Evolutionary conservation across 441 rosid species (phyloP), one percentile per base, ranked within the genome.

Genomic region (Mallotus japonicus): DNA sequence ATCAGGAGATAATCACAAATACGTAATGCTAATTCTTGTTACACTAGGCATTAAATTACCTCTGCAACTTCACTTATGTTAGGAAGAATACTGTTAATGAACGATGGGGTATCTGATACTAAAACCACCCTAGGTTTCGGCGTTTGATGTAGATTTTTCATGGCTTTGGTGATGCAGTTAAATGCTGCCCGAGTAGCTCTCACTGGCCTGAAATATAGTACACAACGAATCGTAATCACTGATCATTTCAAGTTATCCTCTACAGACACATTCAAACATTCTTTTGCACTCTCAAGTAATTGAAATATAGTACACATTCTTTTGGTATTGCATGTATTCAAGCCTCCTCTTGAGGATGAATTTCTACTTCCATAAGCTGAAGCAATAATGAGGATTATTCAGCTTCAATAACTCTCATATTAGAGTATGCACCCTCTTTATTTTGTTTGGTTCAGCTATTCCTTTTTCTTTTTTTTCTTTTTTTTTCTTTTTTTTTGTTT

Each of bases 91-190:
- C 85, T 78, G 72, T 79, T 73, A 15, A 88, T 84, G 57, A 92
- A 83, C 71, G 93, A 82, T 28, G 99, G 99, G 0, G 94, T 89
- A 82, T 92, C 99, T 46, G 96, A 89, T 65, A 95, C 90, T 70
- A 95, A 61, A 76, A 86, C 97, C 77, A 91, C 85, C 80, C 81
- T 87, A 44, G 93, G 94, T 66, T 83, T 85, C 69, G 90, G 49
- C 56, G 73, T 64, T 6, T 51, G 77, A 40, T 65, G 85, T 50
- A 85, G 75, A 63, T 76, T 84, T 69, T 56, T 57, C 73, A 83
- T 75, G 60, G 86, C 90, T 83, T 79, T 91, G 64, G 73, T 86
- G 68, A 89, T 56, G 72, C 97, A 95, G 87, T 73, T 83, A 72
- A 92, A 67, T 40, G 86, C 94, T 50, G 97, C 97, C 22, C 77